Percentiles rank a stretch among this genome's conserved stretches.
Conservation (phyloP, 805 yeast genomes). For the Hanseniaspora jakobsenii region DNA sequence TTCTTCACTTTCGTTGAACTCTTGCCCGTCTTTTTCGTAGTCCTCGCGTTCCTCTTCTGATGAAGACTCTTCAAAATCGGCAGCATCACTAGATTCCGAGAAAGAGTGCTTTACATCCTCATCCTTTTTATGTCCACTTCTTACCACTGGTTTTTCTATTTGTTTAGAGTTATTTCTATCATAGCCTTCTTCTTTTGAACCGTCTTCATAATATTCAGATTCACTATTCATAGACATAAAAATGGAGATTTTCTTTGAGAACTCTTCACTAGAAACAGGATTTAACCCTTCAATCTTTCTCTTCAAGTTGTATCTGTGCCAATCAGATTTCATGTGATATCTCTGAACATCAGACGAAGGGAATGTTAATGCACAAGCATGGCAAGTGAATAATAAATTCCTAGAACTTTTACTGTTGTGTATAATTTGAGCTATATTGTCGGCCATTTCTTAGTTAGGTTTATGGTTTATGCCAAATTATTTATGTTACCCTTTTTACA, state of each 20-base stretch:
- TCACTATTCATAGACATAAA: conserved; percentile 23
- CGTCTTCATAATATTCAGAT: conserved; percentile 30
- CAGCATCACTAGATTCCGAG: conserved; percentile 14
- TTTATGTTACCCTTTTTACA: neutral
- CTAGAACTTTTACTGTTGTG: neutral
- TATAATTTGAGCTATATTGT: conserved; percentile 3
- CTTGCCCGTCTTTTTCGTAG: neutral
- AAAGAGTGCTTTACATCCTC: no score
- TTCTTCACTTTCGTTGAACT: neutral
- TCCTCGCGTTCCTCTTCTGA: neutral
- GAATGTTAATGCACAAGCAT: conserved; percentile 76
- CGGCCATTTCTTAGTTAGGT: neutral
- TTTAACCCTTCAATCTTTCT: conserved; percentile 79
- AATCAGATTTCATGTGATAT: conserved; percentile 89
- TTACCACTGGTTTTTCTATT: conserved; percentile 39
- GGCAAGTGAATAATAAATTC: conserved; percentile 51
- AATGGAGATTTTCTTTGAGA: conserved; percentile 30
- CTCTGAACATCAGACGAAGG: conserved; percentile 76
- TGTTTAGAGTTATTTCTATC: conserved; percentile 12
- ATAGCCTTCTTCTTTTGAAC: conserved; percentile 29
- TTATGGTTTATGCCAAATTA: neutral
- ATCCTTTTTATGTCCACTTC: neutral
- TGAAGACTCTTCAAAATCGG: conserved; percentile 14
- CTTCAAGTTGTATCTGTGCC: conserved; percentile 94
- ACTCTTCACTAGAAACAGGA: conserved; percentile 49